These are phyloP conservation scores for Tetraselmis striata DNA, from an alignment of 139 green algal genomes.

Conservation along the genomic window DNA sequence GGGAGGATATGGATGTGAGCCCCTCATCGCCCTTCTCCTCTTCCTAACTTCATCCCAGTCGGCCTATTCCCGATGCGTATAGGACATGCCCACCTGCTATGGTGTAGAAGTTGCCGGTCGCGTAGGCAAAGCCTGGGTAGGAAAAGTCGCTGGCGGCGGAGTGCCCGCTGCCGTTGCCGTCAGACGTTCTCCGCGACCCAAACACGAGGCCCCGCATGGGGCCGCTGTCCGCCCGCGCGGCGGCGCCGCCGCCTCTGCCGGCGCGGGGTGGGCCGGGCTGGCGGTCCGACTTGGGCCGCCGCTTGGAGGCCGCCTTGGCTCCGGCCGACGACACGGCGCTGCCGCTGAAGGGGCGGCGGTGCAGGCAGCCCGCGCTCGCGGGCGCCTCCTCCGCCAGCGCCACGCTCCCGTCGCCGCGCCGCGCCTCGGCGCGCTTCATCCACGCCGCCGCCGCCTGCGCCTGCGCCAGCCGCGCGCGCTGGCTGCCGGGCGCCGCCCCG, in stretches of 20 bases:
- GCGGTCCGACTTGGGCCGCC: not conserved
- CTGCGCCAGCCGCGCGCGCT: not conserved
- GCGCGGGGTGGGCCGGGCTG: too few species aligned
- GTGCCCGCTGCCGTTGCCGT: not conserved
- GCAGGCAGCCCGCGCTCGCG: not conserved
- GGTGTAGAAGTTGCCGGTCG: not conserved
- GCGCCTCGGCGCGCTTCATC: not conserved
- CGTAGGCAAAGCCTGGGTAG: not conserved
- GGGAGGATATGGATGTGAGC: too few species aligned
- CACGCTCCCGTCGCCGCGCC: not conserved
- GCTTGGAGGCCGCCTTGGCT: too few species aligned
- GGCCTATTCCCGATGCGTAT: too few species aligned
- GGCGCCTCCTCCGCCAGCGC: not conserved
- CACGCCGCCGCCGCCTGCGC: not conserved
- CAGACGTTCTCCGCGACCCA: too few species aligned
- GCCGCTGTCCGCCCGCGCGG: too few species aligned
- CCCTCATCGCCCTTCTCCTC: too few species aligned
- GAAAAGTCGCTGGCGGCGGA: not conserved
- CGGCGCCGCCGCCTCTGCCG: too few species aligned
- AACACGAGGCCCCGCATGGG: not conserved
- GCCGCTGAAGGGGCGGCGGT: not conserved
- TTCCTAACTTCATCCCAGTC: too few species aligned
- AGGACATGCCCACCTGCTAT: too few species aligned
- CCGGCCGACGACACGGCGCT: too few species aligned
- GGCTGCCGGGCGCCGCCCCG: not conserved